Conservation (phyloP, 306 rosid genomes). For the Dalbergia cultrata region DNA sequence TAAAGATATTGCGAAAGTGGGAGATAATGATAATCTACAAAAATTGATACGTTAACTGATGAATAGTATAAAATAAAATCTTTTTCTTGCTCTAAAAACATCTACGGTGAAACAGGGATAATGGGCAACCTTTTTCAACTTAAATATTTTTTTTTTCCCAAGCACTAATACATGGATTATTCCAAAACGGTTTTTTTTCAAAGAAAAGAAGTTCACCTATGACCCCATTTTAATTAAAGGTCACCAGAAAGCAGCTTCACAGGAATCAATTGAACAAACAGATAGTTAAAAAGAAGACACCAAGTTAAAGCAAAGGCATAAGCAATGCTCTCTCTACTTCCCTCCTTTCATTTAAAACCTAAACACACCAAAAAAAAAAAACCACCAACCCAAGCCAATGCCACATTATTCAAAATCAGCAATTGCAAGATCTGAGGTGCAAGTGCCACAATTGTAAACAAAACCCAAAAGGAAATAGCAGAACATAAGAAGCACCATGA, state of each 20-base stretch:
- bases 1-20: too few species aligned
- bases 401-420: conserved; percentile 6
- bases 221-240: conserved; percentile 58
- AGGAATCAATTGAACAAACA: conserved; percentile 45
- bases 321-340: conserved; percentile 66
- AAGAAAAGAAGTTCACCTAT: conserved; percentile 43
- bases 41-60: too few species aligned
- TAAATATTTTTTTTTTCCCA: conserved; percentile 13
- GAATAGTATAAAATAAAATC: too few species aligned
- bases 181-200: background rate
- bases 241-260: conserved; percentile 56
- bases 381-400: background rate
- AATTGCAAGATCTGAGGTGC: conserved; percentile 51
- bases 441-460: conserved; percentile 20
- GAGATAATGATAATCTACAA: too few species aligned
- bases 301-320: conserved; percentile 55
- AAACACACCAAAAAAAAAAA: conserved; percentile 15
- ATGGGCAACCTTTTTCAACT: conserved; percentile 64
- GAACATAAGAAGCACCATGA: conserved; percentile 42
- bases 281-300: conserved; percentile 46
- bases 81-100: too few species aligned
- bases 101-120: conserved; percentile 69
- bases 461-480: background rate
- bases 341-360: conserved; percentile 60
- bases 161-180: background rate